Base-by-base conservation (phyloP, 176 grass and related monocot genomes). In the Oryza coarctata region DNA sequence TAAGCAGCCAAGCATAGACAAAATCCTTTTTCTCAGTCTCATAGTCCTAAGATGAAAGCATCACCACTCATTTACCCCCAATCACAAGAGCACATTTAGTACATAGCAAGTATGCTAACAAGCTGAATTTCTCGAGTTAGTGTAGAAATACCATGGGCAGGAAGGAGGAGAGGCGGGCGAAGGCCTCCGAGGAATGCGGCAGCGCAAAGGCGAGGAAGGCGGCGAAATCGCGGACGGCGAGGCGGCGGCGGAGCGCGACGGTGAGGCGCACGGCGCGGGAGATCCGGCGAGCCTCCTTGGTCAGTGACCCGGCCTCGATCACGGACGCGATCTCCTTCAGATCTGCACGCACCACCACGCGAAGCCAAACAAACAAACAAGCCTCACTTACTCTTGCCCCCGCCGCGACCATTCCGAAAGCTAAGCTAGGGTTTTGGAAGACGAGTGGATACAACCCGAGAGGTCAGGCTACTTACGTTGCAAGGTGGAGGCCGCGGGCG, bases 241-340 rank as follows among this genome's bases (percentile, higher is more conserved):
- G 89, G 79, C 85, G 82, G 67, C 89, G 91, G 79, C 89, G 91
- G 6, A 97, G 69, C 84, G 87, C 83, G 74, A 97, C 60, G 52
- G 94, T 94, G 52, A 88, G 89, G 63, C 91, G 89, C 66, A 97
- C 79, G 3, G 94, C 89, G 22, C 89, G 94, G 50, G 87, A 84
- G 85, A 97, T 90, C 63, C 91, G 87, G 58, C 87, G 91, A 26
- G 85, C 91, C 91, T 97, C 94, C 80, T 94, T 94, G 75, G 75
- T 68, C 35, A 91, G 86, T 22, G 91, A 88, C 38, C 94, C 91
- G 0, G 85, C 86, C 75, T 97, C 94, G 76, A 97, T 90, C 82
- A 94, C 33, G 4, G 87, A 68, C 5, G 86, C 86, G 40, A 97
- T 97, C 85, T 97, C 94, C 91, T 86, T 97, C 82, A 97, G 91